phyloP scores from a whole-genome alignment of 2,329 filamentous ascomycete genomes.

The Cordyceps cateniannulata region DNA sequence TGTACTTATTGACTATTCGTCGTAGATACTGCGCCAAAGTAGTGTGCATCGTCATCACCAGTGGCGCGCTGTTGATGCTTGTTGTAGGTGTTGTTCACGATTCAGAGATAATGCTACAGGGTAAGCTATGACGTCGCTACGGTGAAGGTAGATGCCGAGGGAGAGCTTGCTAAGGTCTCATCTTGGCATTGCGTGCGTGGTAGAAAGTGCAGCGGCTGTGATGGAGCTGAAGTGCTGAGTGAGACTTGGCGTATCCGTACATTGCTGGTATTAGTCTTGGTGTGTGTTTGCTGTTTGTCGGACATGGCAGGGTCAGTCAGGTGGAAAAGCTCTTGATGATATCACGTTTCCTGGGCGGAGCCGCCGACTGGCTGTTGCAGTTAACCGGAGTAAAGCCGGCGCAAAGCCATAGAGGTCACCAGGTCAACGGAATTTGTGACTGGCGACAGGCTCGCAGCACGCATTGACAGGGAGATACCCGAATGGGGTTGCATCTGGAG shows the following conservation, averaged over 20 bases:
- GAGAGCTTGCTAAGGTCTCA: not conserved
- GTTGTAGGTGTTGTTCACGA: not conserved
- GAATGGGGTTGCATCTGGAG: no score
- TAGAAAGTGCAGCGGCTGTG: not conserved
- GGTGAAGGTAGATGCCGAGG: not conserved
- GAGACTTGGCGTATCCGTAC: not conserved
- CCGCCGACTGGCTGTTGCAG: not conserved
- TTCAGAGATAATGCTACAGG: not conserved
- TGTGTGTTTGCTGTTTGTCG: not conserved
- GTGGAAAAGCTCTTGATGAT: not conserved
- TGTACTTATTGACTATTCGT: no score
- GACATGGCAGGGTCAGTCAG: not conserved
- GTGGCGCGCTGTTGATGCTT: not conserved
- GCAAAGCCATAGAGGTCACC: not conserved
- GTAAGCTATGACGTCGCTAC: not conserved
- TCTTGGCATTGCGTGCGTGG: not conserved
- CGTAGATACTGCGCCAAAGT: no score
- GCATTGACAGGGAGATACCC: no score
- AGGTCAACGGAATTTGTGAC: not conserved
- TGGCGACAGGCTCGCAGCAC: no score
- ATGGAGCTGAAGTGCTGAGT: not conserved
- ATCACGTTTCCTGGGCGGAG: not conserved
- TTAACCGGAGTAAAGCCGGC: conserved; percentile 9
- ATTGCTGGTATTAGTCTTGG: not conserved
- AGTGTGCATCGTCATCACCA: no score